These are phyloP conservation scores for sunflower (Helianthus annuus) DNA, from an alignment of 129 eudicot species.

Conservation along the genomic window HanXRQr2.0-SUNRISE NC_035444.2:68150685-68151184, in stretches of 20 bases:
- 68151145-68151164: slow-evolving; percentile 60
- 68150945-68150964: not conserved
- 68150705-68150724: too few relatives aligned
- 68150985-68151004: slow-evolving; percentile 49
- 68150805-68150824: too few relatives aligned
- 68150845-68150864: not conserved
- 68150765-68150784: too few relatives aligned
- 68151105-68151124: slow-evolving; percentile 40
- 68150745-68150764: too few relatives aligned
- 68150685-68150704: too few relatives aligned
- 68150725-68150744: too few relatives aligned
- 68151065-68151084: slow-evolving; percentile 18
- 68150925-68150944: too few relatives aligned
- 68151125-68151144: slow-evolving; percentile 49
- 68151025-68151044: slow-evolving; percentile 10
- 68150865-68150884: not conserved
- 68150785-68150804: too few relatives aligned
- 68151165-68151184: slow-evolving; percentile 70
- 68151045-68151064: not conserved
- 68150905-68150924: too few relatives aligned
- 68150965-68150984: slow-evolving; percentile 48
- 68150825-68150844: not conserved
- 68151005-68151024: not conserved
- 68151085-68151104: slow-evolving; percentile 13
- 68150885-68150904: too few relatives aligned